These are phyloP conservation scores for Lactarius vividus DNA, from an alignment of 768 basidiomycete species.

Conservation along the genomic window DNA sequence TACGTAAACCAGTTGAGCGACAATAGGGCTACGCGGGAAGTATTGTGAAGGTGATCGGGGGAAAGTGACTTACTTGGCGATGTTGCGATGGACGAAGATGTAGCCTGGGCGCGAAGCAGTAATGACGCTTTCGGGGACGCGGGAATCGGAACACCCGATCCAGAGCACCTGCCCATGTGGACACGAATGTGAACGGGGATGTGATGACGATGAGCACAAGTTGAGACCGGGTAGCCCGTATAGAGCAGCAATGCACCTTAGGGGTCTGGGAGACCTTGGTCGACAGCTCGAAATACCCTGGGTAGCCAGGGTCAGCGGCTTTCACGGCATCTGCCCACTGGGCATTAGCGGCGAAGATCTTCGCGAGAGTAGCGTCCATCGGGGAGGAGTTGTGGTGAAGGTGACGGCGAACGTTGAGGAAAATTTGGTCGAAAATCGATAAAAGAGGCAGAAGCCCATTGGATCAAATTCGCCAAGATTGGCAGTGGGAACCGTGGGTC, in stretches of 20 bases:
- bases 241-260: slow-evolving; percentile 44
- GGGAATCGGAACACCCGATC: slow-evolving; percentile 83
- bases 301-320: slow-evolving; percentile 55
- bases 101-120: slow-evolving; percentile 71
- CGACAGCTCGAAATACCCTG: slow-evolving; percentile 58
- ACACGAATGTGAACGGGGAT: not conserved
- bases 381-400: not conserved
- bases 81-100: slow-evolving; percentile 82
- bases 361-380: slow-evolving; percentile 30
- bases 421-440: not conserved
- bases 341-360: slow-evolving; percentile 51
- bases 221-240: slow-evolving; percentile 3
- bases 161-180: slow-evolving; percentile 54
- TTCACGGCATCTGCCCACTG: slow-evolving; percentile 68
- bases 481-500: no score
- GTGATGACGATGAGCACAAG: not conserved
- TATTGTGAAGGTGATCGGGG: not conserved
- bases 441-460: not conserved
- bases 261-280: slow-evolving; percentile 61
- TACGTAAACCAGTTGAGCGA: not conserved
- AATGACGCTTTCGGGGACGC: slow-evolving; percentile 78
- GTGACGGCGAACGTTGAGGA: not conserved
- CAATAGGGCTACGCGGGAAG: not conserved
- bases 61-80: slow-evolving; percentile 66
- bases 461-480: not conserved